These are phyloP conservation scores for Mucor indicus DNA, from an alignment of 371 early-diverging fungal genomes.

Conservation along the genomic window DNA sequence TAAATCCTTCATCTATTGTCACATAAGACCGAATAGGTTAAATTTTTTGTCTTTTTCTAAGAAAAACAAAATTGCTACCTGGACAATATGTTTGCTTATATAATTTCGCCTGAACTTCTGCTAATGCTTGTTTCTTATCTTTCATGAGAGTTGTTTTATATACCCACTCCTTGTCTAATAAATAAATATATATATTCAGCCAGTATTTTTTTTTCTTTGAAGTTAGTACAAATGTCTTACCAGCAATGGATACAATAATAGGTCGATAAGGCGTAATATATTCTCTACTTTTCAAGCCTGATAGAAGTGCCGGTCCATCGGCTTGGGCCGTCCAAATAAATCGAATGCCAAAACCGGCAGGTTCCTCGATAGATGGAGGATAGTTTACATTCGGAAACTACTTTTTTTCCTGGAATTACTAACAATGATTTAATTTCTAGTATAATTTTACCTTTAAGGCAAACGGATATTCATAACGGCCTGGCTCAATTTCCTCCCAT, in stretches of 20 bases:
- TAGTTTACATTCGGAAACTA: conserved; percentile 45
- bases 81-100: conserved; percentile 40
- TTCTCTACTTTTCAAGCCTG: conserved; percentile 37
- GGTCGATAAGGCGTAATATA: conserved; percentile 37
- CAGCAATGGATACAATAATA: conserved; percentile 31
- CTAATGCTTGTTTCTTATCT: conserved; percentile 37
- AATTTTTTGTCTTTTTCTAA: background rate
- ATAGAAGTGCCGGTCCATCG: conserved; percentile 43
- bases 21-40: background rate
- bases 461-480: conserved; percentile 47
- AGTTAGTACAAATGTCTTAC: conserved; percentile 1
- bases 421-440: background rate
- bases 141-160: conserved; percentile 39
- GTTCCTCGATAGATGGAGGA: conserved; percentile 39
- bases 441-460: conserved; percentile 46
- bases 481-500: conserved; percentile 50
- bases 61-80: conserved; percentile 13
- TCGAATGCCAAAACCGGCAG: conserved; percentile 32
- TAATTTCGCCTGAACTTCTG: conserved; percentile 39
- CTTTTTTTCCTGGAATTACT: too few species aligned
- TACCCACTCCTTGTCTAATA: conserved; percentile 30
- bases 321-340: conserved; percentile 52
- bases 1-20: conserved; percentile 28
- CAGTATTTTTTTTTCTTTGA: too few species aligned
- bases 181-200: background rate